These are phyloP conservation scores for Leptographium lundbergii DNA, from an alignment of 2,329 filamentous ascomycete species.

Conservation along the genomic window DNA sequence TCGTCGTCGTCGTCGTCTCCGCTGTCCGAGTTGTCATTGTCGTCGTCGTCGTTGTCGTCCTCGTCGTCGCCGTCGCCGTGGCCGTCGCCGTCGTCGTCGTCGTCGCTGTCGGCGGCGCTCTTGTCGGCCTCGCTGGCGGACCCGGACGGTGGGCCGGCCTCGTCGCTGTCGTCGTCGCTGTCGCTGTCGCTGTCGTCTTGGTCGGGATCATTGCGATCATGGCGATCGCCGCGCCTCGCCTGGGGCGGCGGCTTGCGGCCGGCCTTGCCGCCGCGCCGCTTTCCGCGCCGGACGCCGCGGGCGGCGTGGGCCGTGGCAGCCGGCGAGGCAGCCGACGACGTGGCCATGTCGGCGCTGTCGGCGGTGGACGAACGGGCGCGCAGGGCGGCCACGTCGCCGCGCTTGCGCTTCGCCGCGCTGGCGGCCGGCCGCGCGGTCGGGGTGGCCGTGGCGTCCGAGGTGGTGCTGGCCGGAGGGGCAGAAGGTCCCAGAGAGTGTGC, in stretches of 20 bases:
- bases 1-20: slow-evolving; percentile 1
- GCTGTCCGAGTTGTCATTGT: background rate
- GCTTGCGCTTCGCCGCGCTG: slow-evolving; percentile 10
- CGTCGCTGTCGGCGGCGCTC: background rate
- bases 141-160: slow-evolving; percentile 3
- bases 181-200: background rate
- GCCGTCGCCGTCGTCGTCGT: background rate
- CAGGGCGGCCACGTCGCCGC: slow-evolving; percentile 6
- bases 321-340: slow-evolving; percentile 8
- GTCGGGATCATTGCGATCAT: no score
- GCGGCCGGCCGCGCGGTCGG: background rate
- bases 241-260: background rate
- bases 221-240: slow-evolving; percentile 1
- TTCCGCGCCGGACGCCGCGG: slow-evolving; percentile 5
- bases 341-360: slow-evolving; percentile 9
- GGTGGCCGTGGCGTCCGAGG: background rate
- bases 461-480: background rate
- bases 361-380: slow-evolving; percentile 12
- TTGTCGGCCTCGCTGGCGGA: background rate
- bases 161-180: background rate
- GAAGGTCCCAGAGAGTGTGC: no score
- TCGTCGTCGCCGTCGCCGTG: slow-evolving; percentile 1
- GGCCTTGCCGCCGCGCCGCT: slow-evolving; percentile 2
- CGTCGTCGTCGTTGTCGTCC: background rate
- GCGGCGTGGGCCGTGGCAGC: slow-evolving; percentile 1